Evolutionary conservation across 73 alveolate genomes (phyloP).

Genomic region (Durusdinium trenchii): DNA sequence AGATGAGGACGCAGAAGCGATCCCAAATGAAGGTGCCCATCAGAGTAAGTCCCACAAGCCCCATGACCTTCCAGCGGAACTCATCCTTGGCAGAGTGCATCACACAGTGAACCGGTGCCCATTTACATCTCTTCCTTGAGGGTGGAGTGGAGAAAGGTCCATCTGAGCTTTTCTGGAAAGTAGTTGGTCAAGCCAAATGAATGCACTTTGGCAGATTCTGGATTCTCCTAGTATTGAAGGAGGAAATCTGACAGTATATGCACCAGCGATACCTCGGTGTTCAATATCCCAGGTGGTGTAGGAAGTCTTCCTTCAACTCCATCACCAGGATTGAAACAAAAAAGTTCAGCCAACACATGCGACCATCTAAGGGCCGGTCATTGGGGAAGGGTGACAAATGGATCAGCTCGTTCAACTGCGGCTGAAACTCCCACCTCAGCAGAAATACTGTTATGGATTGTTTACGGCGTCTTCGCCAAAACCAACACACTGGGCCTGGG

Average conservation of each 20-base stretch:
- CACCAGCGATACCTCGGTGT: too few relatives aligned
- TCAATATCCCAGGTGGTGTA: too few relatives aligned
- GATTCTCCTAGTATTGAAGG: too few relatives aligned
- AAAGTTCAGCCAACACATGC: neutral
- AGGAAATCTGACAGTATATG: too few relatives aligned
- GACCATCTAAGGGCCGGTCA: neutral
- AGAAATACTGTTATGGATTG: neutral
- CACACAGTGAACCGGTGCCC: neutral
- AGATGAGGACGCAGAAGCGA: conserved; percentile 53
- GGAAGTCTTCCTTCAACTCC: neutral
- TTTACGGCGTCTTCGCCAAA: neutral
- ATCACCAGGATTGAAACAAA: neutral
- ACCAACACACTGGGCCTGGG: neutral
- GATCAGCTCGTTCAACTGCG: conserved; percentile 74
- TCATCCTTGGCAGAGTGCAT: conserved; percentile 49
- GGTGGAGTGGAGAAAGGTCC: too few relatives aligned
- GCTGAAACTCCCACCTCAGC: conserved; percentile 95
- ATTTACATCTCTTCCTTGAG: neutral
- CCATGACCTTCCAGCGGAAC: conserved; percentile 92
- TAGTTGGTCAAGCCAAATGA: too few relatives aligned
- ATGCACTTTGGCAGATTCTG: too few relatives aligned
- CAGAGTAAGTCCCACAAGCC: conserved; percentile 72
- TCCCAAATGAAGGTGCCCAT: conserved; percentile 95
- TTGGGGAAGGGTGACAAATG: conserved; percentile 92
- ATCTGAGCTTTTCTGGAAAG: too few relatives aligned